phyloP scores from a whole-genome alignment of 169 alveolate species.

The Plasmodium vivax region DNA sequence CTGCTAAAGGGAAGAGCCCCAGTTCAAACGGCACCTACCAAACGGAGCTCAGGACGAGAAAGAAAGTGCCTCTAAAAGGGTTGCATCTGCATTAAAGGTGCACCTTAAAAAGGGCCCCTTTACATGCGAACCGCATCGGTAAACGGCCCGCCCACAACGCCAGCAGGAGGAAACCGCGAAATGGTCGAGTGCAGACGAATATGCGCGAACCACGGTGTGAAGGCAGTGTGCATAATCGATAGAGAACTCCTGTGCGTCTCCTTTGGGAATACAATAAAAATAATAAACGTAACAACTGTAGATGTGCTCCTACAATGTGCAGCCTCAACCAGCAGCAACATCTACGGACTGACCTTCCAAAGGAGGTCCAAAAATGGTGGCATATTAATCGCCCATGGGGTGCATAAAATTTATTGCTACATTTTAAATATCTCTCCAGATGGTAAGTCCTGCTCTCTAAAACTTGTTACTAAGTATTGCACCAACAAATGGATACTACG shows the following conservation, averaged over 20 bases:
- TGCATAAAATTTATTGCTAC: conserved; percentile 58
- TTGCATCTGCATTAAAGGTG: neutral
- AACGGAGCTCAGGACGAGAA: neutral
- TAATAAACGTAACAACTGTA: conserved; percentile 41
- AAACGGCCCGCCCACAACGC: neutral
- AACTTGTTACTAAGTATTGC: conserved; percentile 23
- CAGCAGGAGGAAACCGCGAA: neutral
- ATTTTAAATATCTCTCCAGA: neutral
- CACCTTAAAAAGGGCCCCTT: neutral
- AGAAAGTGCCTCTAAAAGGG: neutral
- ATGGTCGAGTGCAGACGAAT: conserved; percentile 22
- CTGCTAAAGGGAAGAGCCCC: neutral
- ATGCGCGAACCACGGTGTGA: conserved; percentile 53
- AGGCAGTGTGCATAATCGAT: conserved; percentile 28
- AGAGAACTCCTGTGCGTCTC: conserved; percentile 18
- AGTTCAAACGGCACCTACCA: neutral
- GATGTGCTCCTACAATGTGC: conserved; percentile 28
- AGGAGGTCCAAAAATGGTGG: conserved; percentile 2
- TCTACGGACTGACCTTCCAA: conserved; percentile 47
- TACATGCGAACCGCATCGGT: neutral
- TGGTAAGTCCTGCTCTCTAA: neutral
- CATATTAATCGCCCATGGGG: conserved; percentile 56
- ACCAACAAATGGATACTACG: conserved; percentile 55
- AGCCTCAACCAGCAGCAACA: conserved; percentile 50
- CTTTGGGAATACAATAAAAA: conserved; percentile 59